These are phyloP conservation scores for Umbelopsis sp. DNA, from an alignment of 192 early-diverging fungal species.

Conservation along the genomic window DNA sequence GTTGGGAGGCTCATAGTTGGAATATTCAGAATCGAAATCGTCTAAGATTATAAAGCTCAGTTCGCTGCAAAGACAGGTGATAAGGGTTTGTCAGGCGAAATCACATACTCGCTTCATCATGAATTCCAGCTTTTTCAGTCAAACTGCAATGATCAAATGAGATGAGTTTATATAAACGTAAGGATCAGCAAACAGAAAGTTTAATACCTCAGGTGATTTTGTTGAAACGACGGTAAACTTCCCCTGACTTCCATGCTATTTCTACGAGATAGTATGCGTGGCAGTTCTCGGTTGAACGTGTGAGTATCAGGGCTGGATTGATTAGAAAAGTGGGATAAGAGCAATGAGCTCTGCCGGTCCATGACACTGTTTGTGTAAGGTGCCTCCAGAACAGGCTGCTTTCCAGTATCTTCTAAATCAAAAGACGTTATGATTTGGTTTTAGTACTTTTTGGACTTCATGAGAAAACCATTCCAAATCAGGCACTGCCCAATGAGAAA, in stretches of 20 bases:
- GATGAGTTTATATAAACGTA: background rate
- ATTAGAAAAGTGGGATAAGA: background rate
- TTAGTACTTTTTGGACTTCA: too few species aligned
- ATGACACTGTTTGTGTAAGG: background rate
- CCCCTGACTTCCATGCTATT: background rate
- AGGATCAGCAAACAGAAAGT: background rate
- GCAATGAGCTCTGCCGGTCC: background rate
- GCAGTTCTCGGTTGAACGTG: background rate
- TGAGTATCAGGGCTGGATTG: background rate
- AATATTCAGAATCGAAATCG: background rate
- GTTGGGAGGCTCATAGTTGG: background rate
- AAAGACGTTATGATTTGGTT: background rate
- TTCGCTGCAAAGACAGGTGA: background rate
- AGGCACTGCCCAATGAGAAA: too few species aligned
- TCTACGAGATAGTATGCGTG: background rate
- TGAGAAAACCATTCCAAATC: too few species aligned
- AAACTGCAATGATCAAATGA: background rate
- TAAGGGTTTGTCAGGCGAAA: background rate
- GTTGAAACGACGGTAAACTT: background rate
- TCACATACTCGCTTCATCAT: background rate
- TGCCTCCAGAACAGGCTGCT: conserved; percentile 11
- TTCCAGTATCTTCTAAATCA: background rate
- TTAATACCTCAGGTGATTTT: background rate
- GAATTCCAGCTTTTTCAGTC: background rate
- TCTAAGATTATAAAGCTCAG: background rate